These are phyloP conservation scores for Scheffersomyces coipomensis DNA, from an alignment of 805 yeast genomes.

Conservation along the genomic window DNA sequence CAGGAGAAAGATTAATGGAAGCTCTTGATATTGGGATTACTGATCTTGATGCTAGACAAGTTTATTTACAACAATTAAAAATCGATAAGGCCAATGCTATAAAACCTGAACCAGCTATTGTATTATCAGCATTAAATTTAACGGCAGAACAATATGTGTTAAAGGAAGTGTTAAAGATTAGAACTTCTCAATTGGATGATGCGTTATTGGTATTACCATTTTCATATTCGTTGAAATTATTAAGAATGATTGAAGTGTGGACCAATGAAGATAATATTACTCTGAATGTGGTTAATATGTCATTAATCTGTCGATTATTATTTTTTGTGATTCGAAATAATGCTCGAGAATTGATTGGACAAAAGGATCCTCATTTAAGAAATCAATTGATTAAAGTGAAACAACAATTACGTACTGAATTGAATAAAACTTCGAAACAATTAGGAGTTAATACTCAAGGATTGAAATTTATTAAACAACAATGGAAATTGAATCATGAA, in stretches of 20 bases:
- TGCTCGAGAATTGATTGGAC: conserved; percentile 73
- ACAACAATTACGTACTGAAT: conserved; percentile 54
- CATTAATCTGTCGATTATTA: conserved; percentile 70
- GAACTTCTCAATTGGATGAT: conserved; percentile 86
- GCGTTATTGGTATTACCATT: conserved; percentile 90
- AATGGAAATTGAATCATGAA: conserved; percentile 78
- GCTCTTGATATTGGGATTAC: conserved; percentile 81
- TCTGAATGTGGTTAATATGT: conserved; percentile 49
- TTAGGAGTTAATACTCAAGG: conserved; percentile 88
- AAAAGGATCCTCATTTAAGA: conserved; percentile 62
- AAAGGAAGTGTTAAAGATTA: conserved; percentile 66
- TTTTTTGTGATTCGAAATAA: conserved; percentile 73
- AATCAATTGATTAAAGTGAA: conserved; percentile 65
- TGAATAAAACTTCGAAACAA: conserved; percentile 51
- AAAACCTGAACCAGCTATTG: conserved; percentile 64
- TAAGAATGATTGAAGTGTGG: conserved; percentile 77
- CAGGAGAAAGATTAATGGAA: conserved; percentile 91
- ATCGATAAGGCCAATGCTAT: conserved; percentile 45
- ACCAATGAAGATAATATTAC: conserved; percentile 43
- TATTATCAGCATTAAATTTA: conserved; percentile 70
- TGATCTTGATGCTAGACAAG: conserved; percentile 59
- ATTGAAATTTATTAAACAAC: conserved; percentile 64
- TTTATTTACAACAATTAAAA: conserved; percentile 44
- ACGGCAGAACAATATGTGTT: conserved; percentile 78
- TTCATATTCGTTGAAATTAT: conserved; percentile 69